Evolutionary conservation across 2,329 filamentous ascomycete genomes (phyloP).

Genomic region (Penicillium rolfsii): DNA sequence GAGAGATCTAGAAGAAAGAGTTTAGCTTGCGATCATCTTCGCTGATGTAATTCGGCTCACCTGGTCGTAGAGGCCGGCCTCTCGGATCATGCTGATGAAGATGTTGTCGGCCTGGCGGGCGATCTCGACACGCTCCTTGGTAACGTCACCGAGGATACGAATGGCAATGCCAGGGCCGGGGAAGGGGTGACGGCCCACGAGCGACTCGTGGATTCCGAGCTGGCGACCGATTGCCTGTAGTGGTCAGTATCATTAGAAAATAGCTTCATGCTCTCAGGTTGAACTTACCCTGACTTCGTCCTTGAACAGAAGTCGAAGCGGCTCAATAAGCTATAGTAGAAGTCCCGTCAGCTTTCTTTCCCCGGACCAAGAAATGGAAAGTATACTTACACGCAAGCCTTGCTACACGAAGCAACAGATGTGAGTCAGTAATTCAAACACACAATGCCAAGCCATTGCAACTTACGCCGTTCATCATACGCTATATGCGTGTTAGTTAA

Average conservation of each 20-base stretch:
- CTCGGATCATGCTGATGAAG: constrained; percentile 51
- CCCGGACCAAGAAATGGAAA: not conserved
- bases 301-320: constrained; percentile 79
- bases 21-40: constrained; percentile 10
- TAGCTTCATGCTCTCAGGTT: not conserved
- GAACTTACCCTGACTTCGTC: constrained; percentile 68
- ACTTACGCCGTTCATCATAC: constrained; percentile 55
- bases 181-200: constrained; percentile 77
- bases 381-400: constrained; percentile 22
- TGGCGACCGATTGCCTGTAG: constrained; percentile 62
- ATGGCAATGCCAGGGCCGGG: constrained; percentile 69
- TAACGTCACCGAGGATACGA: constrained; percentile 82
- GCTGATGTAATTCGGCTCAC: constrained; percentile 4
- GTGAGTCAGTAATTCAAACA: constrained; percentile 10
- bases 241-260: constrained; percentile 8
- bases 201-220: constrained; percentile 71
- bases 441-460: constrained; percentile 6
- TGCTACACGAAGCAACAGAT: constrained; percentile 13
- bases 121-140: constrained; percentile 75
- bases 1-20: constrained; percentile 53
- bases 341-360: constrained; percentile 1
- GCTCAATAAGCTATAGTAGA: constrained; percentile 64
- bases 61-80: constrained; percentile 54
- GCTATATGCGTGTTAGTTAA: constrained; percentile 34
- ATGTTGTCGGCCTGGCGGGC: constrained; percentile 56